Evolutionary conservation across 164 flowering plant genomes (phyloP).

Genomic region (Chimonanthus praecox): DNA sequence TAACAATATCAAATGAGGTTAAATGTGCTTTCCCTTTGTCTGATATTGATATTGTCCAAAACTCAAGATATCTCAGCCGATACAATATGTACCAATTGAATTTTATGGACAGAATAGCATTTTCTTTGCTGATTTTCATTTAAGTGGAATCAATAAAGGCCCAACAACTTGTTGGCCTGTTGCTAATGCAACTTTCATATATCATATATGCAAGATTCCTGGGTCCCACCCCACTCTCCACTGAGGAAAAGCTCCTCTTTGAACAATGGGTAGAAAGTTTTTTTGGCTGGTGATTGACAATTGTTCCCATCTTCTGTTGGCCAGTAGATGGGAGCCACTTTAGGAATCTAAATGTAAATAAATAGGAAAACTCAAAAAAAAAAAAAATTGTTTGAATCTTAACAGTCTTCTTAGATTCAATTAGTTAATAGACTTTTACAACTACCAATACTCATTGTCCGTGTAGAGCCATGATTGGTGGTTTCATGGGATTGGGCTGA

Average conservation of each 20-base stretch:
- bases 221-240: constrained; percentile 21
- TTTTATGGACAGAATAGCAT: too few relatives aligned
- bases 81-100: too few relatives aligned
- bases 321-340: constrained; percentile 1
- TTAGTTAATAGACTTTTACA: neutral
- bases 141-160: constrained; percentile 9
- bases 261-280: constrained; percentile 13
- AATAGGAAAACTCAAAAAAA: constrained; percentile 15
- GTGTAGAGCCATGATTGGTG: neutral
- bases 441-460: neutral
- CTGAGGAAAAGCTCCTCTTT: constrained; percentile 20
- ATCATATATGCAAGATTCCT: constrained; percentile 12
- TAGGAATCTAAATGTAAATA: constrained; percentile 15
- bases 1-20: too few relatives aligned
- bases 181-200: constrained; percentile 11
- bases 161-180: constrained; percentile 13
- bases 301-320: neutral
- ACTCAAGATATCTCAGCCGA: too few relatives aligned
- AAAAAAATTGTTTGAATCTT: constrained; percentile 8
- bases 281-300: neutral
- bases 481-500: neutral
- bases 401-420: neutral
- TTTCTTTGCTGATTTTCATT: constrained; percentile 10
- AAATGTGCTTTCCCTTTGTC: too few relatives aligned
- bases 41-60: too few relatives aligned